A percentile compares a stretch with the other conserved stretches of the same genome.
Evolutionary conservation across 345 rosid genomes (phyloP).

Genomic region (Populus simonii): DNA sequence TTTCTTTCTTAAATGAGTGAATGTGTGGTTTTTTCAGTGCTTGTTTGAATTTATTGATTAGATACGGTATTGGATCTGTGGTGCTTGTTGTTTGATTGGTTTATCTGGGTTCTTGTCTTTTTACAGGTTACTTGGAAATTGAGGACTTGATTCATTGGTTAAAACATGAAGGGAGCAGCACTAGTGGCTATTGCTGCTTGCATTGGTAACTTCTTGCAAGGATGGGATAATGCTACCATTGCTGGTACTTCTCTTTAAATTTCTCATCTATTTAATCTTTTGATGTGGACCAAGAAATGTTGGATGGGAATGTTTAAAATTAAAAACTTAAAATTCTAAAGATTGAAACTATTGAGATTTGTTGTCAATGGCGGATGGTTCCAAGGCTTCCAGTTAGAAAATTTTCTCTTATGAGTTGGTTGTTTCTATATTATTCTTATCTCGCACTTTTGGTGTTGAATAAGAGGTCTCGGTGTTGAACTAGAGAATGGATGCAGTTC

Average conservation of each 20-base stretch:
- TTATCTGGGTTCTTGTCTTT: conserved; percentile 13
- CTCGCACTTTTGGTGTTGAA: background rate
- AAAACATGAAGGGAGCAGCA: conserved; percentile 73
- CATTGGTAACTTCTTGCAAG: conserved; percentile 93
- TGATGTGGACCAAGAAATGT: background rate
- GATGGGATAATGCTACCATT: conserved; percentile 99
- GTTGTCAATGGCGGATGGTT: background rate
- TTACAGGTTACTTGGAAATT: conserved; percentile 25
- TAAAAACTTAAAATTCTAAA: background rate
- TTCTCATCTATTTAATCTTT: conserved; percentile 13
- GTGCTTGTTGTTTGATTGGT: conserved; percentile 5
- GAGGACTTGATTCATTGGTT: conserved; percentile 19
- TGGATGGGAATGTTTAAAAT: background rate
- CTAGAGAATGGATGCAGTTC: conserved; percentile 4
- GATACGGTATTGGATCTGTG: conserved; percentile 14
- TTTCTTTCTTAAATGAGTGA: background rate
- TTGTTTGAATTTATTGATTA: background rate
- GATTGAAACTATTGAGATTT: background rate
- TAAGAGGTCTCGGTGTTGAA: background rate
- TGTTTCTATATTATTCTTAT: background rate
- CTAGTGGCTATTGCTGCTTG: conserved; percentile 89
- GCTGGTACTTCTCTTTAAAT: conserved; percentile 53
- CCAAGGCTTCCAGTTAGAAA: background rate
- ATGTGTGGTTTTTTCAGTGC: background rate
- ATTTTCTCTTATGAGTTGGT: background rate